Evolutionary conservation across 805 yeast species (phyloP), one percentile per base, ranked within the genome.

Genomic region (Jamesozyma spencerorum): DNA sequence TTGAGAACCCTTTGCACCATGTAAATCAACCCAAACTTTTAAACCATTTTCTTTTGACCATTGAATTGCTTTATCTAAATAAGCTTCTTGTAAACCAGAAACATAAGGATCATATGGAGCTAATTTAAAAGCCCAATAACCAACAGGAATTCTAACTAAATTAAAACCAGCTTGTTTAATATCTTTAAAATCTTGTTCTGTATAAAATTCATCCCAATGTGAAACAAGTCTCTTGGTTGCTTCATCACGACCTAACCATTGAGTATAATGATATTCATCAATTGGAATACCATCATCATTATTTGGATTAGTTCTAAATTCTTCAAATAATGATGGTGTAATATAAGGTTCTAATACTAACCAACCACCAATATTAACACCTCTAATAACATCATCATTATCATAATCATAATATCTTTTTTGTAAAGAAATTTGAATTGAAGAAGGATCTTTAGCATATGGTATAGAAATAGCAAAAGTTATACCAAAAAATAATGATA

Each of bases 1-100:
- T 62, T 88, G 97, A 18, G 95, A 83, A 18, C 96, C 97, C 27
- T 95, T 94, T n/a, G 83, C 94, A 47, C 97, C 97, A 59, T 88
- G 97, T 54, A 88, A 64, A 61, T 90, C 97, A 34, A 88, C 72
- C 96, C 95, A 86, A 18, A 77, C 94, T 56, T 79, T 79, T 47
- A 88, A 56, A 31, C 70, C 72, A 48, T 78, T 55, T 14, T 67
- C 64, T 37, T 74, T 60, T 33, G 85, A 77, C 96, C 96, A 90
- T 14, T 57, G 71, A 32, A 88, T 64, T 13, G 95, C 95, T 54
- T 71, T 64, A 54, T 85, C 94, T 40, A 88, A 64, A 60, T 82
- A 85, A 7, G 64, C 58, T 43, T 65, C 74, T 62, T 84, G 95
- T 27, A 33, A 40, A 27, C 97, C 97, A 55, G 72, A 77, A 27